Evolutionary conservation across 208 protist genomes (phyloP), one percentile per base, ranked within the genome.

Genomic region (Crithidia thermophila): DNA sequence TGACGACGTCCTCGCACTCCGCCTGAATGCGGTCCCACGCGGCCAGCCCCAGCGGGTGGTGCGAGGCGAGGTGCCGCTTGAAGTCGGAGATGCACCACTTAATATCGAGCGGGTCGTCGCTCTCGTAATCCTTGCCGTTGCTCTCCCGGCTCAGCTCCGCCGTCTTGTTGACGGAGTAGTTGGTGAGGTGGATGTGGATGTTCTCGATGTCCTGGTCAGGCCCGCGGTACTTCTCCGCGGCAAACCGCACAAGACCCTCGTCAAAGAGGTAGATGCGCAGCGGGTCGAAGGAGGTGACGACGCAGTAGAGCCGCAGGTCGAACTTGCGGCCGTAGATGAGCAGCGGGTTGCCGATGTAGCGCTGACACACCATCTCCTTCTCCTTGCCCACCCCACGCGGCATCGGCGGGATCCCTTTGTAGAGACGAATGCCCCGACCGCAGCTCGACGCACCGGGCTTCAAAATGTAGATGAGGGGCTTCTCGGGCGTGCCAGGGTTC

Each of bases 151-250:
- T 85, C 53, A 94, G 74, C 59, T 91, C 84, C 40, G 87, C 87
- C 16, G 88, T 93, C 64, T 99, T 99, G 82, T 98, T 98, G 30
- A 99, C 87, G 18, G 96, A 93, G 73, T 98, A 98, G 84, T 99
- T 99, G 36, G 98, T 99, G 34, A 99, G 82, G 65, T 99, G 98
- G 65, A 94, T 91, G 50, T 94, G 96, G 59, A 90, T 82, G 81
- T 93, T 94, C 16, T 87, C 84, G 43, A 97, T 63, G 69, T 90
- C 84, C 55, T 85, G 78, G 30, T 81, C 77, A 6, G 88, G 83
- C 50, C 88, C 90, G 2, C 79, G 67, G 79, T 99, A 99, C 61
- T 90, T 84, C 62, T 97, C 81, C 8, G 97, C 97, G 31, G 93
- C 93, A 73, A 98, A 98, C 11, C 97, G 79, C 18, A 97, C 96